Base-by-base conservation (phyloP, 805 yeast genomes). In the Monosporozyma unispora region DNA sequence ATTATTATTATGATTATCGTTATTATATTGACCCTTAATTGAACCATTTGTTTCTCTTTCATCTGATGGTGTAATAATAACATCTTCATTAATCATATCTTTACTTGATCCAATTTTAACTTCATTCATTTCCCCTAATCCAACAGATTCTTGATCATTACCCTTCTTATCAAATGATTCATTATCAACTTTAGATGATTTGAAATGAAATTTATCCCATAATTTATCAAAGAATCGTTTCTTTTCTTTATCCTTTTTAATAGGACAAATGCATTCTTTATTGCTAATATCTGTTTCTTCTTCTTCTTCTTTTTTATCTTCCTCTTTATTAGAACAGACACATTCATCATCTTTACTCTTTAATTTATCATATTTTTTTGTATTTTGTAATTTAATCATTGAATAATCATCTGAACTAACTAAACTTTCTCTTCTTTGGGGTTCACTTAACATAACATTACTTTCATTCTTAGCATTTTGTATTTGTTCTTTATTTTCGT, bases 331-430 rank as follows among this genome's bases (percentile, higher is more conserved):
- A 16, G 22, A 8, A 44, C 23, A 19, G 29, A 11, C 5, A 42
- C 23, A 16, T 28, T 25, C 19, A 8, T 5, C 3, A 9, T 29
- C 33, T 12, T 29, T 29, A 29, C 14, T 10, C 11, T 37, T 37
- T 14, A 39, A 39, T 39, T 39, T 27, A 11, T 19, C 8, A 39
- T 21, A 39, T 39, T 39, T 39, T 14, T 39, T 21, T 7, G 27
- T 10, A 39, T 39, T 39, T 14, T 39, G 16, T 39, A 39, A 39
- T 21, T 39, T 39, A 14, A 39, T 39, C 22, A 39, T 18, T 11
- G 42, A 39, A 27, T 41, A 41, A 25, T 41, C 33, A 25, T 41
- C 44, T 7, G 29, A 25, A 25, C 44, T 41, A 6, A 41, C 44
- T 14, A n/a, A n/a, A 41, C 44, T 41, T 14, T 25, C 44, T n/a